A percentile compares a stretch with the other conserved stretches of the same genome.
Conservation (phyloP, 257 asterid species). For the Catharanthus roseus region DNA sequence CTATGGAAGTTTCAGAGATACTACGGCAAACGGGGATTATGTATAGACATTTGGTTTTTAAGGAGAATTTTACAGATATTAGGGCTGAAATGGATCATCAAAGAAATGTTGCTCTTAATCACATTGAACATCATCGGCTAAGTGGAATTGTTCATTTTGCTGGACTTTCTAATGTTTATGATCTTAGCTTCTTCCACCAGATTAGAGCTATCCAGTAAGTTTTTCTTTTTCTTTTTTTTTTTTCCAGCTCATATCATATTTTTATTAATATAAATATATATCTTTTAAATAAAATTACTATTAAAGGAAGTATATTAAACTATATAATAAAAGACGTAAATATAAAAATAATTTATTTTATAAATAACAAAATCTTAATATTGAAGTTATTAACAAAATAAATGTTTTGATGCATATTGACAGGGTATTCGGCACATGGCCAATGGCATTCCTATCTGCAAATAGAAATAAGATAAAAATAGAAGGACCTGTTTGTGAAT, state of each 20-base stretch:
- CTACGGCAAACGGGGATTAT: constrained; percentile 67
- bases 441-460: constrained; percentile 60
- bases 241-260: no score
- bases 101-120: constrained; percentile 75
- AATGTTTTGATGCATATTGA: no score
- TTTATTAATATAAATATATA: no score
- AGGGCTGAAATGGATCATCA: constrained; percentile 71
- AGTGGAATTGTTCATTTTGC: constrained; percentile 93
- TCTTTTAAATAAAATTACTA: no score
- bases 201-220: constrained; percentile 77
- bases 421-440: constrained; percentile 94
- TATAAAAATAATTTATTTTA: no score
- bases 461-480: constrained; percentile 51
- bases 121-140: constrained; percentile 80
- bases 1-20: constrained; percentile 52
- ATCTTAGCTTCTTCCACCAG: constrained; percentile 74
- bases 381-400: no score
- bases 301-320: no score
- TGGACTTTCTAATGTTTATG: constrained; percentile 65
- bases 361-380: no score
- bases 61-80: constrained; percentile 65
- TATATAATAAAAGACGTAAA: no score
- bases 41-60: constrained; percentile 79
- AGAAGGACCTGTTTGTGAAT: constrained; percentile 76
- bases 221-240: no score